phyloP scores from a whole-genome alignment of 805 yeast genomes.

The Clavispora phyllophila region DNA sequence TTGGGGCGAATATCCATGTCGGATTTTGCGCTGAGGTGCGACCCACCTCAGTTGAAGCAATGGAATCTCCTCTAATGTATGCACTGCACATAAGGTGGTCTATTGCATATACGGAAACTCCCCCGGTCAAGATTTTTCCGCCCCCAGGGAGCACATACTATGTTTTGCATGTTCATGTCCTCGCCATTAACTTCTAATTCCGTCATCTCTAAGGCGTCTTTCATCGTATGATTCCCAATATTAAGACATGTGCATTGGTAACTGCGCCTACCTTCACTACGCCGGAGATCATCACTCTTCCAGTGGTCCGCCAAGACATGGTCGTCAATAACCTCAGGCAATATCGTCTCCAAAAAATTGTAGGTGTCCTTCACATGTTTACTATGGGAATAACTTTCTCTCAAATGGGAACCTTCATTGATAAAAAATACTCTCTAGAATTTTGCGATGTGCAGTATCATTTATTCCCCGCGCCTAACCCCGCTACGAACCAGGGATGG shows the following conservation, averaged over 20 bases:
- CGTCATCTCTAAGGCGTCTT: neutral
- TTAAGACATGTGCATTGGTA: no score
- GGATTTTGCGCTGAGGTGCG: no score
- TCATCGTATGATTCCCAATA: no score
- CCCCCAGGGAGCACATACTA: neutral
- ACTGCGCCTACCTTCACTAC: no score
- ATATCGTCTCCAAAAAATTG: no score
- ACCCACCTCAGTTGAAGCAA: no score
- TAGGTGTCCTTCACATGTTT: no score
- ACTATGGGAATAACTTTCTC: neutral
- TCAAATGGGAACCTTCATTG: neutral
- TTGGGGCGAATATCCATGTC: no score
- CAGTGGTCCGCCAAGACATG: no score
- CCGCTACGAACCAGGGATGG: neutral
- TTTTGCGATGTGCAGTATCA: neutral
- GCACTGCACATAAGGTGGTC: neutral
- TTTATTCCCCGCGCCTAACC: neutral
- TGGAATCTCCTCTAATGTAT: neutral
- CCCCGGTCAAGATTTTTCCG: neutral
- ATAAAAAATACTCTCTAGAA: no score
- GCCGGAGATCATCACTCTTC: no score
- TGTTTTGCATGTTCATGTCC: neutral
- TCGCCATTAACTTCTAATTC: neutral
- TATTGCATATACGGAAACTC: neutral
- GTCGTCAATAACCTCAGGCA: no score